These are phyloP conservation scores for Drosera capensis DNA, from an alignment of 148 eudicot genomes.

Conservation along the genomic window DNA sequence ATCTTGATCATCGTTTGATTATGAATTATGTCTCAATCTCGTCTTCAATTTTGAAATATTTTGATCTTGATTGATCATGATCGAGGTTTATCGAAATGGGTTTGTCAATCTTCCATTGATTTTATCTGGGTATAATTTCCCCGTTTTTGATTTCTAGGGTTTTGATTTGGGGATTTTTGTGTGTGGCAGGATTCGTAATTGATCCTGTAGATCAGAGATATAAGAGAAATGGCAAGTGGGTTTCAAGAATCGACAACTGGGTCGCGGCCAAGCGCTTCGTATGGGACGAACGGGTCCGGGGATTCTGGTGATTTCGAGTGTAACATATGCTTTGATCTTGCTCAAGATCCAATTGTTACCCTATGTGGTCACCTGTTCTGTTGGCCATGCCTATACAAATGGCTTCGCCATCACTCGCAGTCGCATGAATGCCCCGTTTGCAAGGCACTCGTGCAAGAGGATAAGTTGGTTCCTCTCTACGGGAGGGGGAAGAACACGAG, in stretches of 20 bases:
- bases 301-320: constrained; percentile 74
- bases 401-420: constrained; percentile 55
- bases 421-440: constrained; percentile 79
- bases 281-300: too few species aligned
- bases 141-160: too few species aligned
- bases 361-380: constrained; percentile 64
- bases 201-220: too few species aligned
- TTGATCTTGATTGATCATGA: too few species aligned
- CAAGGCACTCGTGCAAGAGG: constrained; percentile 49
- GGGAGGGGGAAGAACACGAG: constrained; percentile 47
- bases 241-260: constrained; percentile 19
- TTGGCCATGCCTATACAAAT: constrained; percentile 64
- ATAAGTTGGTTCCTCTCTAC: constrained; percentile 58
- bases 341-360: constrained; percentile 61
- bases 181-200: too few species aligned
- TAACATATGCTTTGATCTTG: constrained; percentile 65
- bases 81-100: too few species aligned
- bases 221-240: constrained; percentile 25
- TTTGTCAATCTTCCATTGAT: too few species aligned
- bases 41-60: too few species aligned
- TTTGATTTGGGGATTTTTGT: too few species aligned
- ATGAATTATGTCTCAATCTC: too few species aligned
- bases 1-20: too few species aligned
- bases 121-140: too few species aligned
- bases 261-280: constrained; percentile 10